These are phyloP conservation scores for Jaltomata sinuosa DNA, from an alignment of 257 asterid genomes.

Conservation along the genomic window DNA sequence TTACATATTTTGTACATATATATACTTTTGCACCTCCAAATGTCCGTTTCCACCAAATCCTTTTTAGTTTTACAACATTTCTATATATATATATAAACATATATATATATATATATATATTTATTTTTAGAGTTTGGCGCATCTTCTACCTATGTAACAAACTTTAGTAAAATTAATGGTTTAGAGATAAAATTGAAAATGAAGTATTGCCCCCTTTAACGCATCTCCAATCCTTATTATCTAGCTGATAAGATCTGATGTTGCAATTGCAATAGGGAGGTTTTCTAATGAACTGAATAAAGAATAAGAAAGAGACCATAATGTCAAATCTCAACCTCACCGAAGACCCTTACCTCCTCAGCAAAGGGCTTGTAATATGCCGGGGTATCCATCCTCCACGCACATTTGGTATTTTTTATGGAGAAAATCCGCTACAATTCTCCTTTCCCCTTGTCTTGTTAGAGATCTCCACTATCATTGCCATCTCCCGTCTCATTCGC, in stretches of 20 bases:
- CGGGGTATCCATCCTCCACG: conserved; percentile 11
- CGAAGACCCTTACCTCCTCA: not conserved
- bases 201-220: not conserved
- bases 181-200: not conserved
- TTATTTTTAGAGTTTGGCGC: too few relatives aligned
- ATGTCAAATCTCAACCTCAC: not conserved
- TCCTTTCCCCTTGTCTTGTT: conserved; percentile 47
- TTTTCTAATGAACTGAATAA: not conserved
- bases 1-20: too few relatives aligned
- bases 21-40: too few relatives aligned
- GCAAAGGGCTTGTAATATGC: conserved; percentile 23
- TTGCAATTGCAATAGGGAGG: not conserved
- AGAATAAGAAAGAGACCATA: not conserved
- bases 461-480: conserved; percentile 20
- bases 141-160: not conserved
- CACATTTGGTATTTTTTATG: conserved; percentile 68
- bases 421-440: conserved; percentile 53
- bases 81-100: too few relatives aligned
- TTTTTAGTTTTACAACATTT: too few relatives aligned
- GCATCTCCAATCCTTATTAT: conserved; percentile 2
- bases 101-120: too few relatives aligned
- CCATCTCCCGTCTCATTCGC: conserved; percentile 32
- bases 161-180: conserved; percentile 12
- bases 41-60: too few relatives aligned
- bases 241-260: not conserved